Percentiles rank a stretch among this genome's conserved stretches.
phyloP scores from a whole-genome alignment of 192 early-diverging fungal species.

The Obelidium mucronatum region DNA sequence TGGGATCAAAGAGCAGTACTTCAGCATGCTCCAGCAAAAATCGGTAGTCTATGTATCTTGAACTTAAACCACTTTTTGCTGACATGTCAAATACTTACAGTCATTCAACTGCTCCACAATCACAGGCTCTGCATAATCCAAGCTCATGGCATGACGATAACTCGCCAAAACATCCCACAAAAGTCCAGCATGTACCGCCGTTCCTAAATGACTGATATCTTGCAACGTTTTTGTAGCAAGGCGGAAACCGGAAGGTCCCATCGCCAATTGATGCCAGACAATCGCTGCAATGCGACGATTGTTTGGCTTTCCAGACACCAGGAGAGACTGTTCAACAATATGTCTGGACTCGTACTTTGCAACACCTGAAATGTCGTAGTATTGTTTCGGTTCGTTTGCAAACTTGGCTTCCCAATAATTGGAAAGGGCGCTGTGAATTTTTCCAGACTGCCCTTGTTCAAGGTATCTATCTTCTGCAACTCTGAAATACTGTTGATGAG shows the following conservation, averaged over 20 bases:
- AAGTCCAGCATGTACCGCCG: constrained; percentile 35
- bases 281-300: constrained; percentile 22
- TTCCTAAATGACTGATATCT: constrained; percentile 32
- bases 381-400: constrained; percentile 34
- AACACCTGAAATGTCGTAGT: neutral
- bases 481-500: constrained; percentile 30
- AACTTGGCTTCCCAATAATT: constrained; percentile 41
- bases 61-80: neutral
- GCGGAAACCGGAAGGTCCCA: constrained; percentile 31
- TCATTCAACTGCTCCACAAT: constrained; percentile 33
- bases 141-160: constrained; percentile 31
- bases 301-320: constrained; percentile 36
- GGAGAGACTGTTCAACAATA: constrained; percentile 35
- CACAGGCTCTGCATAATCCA: constrained; percentile 22
- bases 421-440: constrained; percentile 31
- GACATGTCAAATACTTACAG: constrained; percentile 10
- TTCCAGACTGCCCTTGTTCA: constrained; percentile 29
- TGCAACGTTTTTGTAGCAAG: constrained; percentile 35
- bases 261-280: constrained; percentile 38
- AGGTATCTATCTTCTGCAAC: constrained; percentile 43
- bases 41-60: constrained; percentile 24
- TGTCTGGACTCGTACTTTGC: constrained; percentile 27
- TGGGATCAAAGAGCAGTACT: constrained; percentile 29
- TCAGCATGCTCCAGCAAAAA: constrained; percentile 32
- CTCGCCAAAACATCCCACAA: constrained; percentile 41